Conservation (phyloP, 148 eudicot genomes). For the Pharnaceum exiguum region DNA sequence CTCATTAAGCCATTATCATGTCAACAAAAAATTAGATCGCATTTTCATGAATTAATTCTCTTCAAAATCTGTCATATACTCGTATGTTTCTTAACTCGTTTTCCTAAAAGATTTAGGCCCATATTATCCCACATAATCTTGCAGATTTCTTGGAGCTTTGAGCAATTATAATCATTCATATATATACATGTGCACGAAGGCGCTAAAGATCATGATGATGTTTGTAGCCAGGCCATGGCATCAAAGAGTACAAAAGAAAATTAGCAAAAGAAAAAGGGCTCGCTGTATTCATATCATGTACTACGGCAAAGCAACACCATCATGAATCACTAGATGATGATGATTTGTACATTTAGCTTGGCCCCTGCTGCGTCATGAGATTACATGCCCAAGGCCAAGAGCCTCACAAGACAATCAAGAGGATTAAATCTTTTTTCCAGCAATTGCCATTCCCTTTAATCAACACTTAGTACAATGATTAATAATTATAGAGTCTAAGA, state of each 20-base stretch:
- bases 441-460: too few relatives aligned
- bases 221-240: slow-evolving; percentile 6
- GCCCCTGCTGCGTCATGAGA: slow-evolving; percentile 5
- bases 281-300: neutral
- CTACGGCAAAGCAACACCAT: slow-evolving; percentile 7
- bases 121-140: neutral
- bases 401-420: too few relatives aligned
- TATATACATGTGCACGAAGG: neutral
- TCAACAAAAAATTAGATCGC: too few relatives aligned
- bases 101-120: too few relatives aligned
- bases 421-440: neutral
- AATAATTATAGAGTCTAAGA: too few relatives aligned
- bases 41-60: too few relatives aligned
- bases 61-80: too few relatives aligned
- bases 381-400: slow-evolving; percentile 4
- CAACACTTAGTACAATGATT: too few relatives aligned
- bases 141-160: neutral
- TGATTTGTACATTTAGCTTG: slow-evolving; percentile 11
- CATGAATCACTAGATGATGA: slow-evolving; percentile 12
- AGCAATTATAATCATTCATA: neutral
- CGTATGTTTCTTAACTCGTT: too few relatives aligned
- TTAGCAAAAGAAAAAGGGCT: neutral
- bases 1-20: too few relatives aligned
- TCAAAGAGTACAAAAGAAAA: neutral
- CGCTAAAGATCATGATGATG: slow-evolving; percentile 11